These are phyloP conservation scores for Trichoderma sp. DNA, from an alignment of 2,329 filamentous ascomycete species.

Conservation along the genomic window DNA sequence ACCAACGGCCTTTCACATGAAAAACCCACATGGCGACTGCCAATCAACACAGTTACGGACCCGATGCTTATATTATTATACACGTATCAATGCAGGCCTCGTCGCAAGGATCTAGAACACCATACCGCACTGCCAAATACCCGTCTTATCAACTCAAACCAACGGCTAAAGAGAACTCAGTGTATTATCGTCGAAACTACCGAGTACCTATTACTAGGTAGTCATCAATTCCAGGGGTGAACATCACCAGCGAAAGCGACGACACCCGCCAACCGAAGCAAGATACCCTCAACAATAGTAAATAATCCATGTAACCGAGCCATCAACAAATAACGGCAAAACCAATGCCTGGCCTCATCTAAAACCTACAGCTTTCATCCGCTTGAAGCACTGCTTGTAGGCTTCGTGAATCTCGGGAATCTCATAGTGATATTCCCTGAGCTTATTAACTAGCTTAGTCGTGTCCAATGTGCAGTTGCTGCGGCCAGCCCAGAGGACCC, in stretches of 20 bases:
- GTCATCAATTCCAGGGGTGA: neutral
- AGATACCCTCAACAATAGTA: neutral
- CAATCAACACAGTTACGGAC: neutral
- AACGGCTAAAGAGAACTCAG: neutral
- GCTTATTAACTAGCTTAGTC: conserved; percentile 57
- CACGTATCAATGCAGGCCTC: neutral
- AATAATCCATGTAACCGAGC: neutral
- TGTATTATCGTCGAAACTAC: neutral
- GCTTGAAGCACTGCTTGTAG: conserved; percentile 59
- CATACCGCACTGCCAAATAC: neutral
- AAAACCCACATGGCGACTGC: neutral
- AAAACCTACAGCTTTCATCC: conserved; percentile 51
- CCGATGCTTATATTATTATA: neutral
- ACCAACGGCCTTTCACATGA: neutral
- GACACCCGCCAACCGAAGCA: neutral
- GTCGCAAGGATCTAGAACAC: neutral
- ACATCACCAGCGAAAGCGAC: neutral
- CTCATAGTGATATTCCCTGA: conserved; percentile 55
- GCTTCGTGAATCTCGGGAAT: conserved; percentile 61
- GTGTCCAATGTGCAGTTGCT: conserved; percentile 65
- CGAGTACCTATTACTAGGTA: neutral
- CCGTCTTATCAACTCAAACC: neutral
- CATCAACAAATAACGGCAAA: neutral
- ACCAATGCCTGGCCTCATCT: neutral
- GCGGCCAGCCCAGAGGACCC: conserved; percentile 64